These are phyloP conservation scores for Camelina sativa DNA, from an alignment of 345 rosid species.

Conservation along the genomic window DNA sequence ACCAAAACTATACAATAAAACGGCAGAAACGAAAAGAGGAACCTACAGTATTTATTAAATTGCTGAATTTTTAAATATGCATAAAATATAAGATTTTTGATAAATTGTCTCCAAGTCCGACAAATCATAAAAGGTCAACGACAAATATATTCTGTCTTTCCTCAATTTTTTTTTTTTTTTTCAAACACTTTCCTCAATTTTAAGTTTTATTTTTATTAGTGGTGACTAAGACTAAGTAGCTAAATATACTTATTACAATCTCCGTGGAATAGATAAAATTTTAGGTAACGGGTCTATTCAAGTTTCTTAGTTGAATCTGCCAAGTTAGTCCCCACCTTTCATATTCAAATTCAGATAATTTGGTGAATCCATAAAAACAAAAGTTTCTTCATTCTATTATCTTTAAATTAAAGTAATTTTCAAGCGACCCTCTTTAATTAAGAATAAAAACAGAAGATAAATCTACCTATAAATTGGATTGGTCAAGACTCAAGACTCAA, in stretches of 20 bases:
- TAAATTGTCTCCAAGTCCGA: constrained; percentile 7
- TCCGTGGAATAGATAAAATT: constrained; percentile 7
- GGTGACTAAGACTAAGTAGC: constrained; percentile 16
- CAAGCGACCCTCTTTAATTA: constrained; percentile 9
- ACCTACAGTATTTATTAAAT: not conserved
- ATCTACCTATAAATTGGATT: not conserved
- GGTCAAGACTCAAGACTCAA: not conserved
- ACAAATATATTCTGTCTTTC: constrained; percentile 22
- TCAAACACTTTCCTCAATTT: constrained; percentile 7
- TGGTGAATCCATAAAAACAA: constrained; percentile 28
- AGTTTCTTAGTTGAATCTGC: constrained; percentile 13
- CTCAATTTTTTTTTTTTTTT: not conserved
- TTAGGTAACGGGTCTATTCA: constrained; percentile 43
- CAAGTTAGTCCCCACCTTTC: constrained; percentile 39
- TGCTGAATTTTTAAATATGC: not conserved
- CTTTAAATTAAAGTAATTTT: constrained; percentile 19
- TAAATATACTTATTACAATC: constrained; percentile 15
- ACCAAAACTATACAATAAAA: constrained; percentile 28
- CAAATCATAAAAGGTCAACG: constrained; percentile 29
- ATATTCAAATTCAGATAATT: constrained; percentile 33
- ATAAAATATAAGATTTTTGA: too few relatives aligned
- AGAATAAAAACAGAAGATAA: constrained; percentile 2
- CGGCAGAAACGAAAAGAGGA: not conserved
- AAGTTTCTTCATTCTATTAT: constrained; percentile 10
- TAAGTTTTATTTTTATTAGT: not conserved